Percentiles rank a stretch among this genome's conserved stretches.
Conservation (phyloP, 2,329 filamentous ascomycete genomes). For the Colletotrichum plurivorum region DNA sequence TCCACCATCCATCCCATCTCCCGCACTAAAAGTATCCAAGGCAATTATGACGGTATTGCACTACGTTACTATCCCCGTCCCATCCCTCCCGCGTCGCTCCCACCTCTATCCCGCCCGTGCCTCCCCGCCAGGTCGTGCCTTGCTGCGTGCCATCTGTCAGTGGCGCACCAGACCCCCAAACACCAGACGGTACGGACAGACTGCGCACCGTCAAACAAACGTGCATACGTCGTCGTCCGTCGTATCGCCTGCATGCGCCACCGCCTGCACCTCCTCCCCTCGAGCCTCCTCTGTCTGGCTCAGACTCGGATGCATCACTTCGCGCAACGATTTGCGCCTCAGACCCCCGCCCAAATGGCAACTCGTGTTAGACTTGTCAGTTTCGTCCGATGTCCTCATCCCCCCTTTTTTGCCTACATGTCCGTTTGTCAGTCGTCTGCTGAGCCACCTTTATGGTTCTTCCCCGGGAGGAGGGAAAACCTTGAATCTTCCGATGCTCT, state of each 20-base stretch:
- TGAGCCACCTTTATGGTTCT: background rate
- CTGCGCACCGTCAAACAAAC: background rate
- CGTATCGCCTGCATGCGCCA: background rate
- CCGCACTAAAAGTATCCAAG: background rate
- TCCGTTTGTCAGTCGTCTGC: background rate
- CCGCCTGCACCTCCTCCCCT: background rate
- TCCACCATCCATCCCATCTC: conserved; percentile 13
- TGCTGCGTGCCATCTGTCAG: conserved; percentile 17
- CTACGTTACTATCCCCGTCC: background rate
- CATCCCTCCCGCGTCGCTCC: background rate
- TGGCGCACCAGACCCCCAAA: background rate
- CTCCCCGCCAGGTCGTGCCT: background rate
- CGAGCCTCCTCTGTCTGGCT: background rate
- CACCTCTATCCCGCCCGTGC: conserved; percentile 17
- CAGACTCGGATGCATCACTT: conserved; percentile 9
- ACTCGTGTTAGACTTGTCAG: conserved; percentile 10
- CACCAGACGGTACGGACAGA: too few species aligned
- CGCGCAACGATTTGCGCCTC: conserved; percentile 28
- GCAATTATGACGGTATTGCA: too few species aligned
- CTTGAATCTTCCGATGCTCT: conserved; percentile 18
- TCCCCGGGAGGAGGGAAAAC: conserved; percentile 3
- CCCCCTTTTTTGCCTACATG: conserved; percentile 9
- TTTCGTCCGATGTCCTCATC: conserved; percentile 41
- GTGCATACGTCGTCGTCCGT: background rate
- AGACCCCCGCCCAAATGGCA: conserved; percentile 16